Evolutionary conservation across 768 basidiomycete genomes (phyloP).

Genomic region (Asterophora lycoperdoides): DNA sequence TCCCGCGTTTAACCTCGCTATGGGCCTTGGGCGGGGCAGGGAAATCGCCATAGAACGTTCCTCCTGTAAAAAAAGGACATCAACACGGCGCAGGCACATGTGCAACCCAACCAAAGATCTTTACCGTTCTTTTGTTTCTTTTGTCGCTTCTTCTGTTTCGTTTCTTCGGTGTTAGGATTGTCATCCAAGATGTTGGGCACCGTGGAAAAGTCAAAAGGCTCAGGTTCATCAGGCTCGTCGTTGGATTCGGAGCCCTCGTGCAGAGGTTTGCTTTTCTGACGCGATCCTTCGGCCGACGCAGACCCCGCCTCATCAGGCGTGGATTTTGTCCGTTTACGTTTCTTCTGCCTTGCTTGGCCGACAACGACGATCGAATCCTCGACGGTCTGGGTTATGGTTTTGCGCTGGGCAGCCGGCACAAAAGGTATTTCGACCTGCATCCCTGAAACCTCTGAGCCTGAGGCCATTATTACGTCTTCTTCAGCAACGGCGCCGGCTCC

Average conservation of each 20-base stretch:
- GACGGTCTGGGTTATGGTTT: conserved; percentile 22
- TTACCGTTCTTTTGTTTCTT: conserved; percentile 39
- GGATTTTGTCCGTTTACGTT: conserved; percentile 52
- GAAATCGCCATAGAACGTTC: conserved; percentile 51
- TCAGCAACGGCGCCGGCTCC: conserved; percentile 8
- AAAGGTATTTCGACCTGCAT: conserved; percentile 74
- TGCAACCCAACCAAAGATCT: conserved; percentile 6
- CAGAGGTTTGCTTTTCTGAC: conserved; percentile 13
- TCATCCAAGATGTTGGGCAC: conserved; percentile 73
- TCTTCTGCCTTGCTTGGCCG: conserved; percentile 59
- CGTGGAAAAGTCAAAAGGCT: conserved; percentile 63
- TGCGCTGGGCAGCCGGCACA: conserved; percentile 63
- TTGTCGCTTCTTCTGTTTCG: conserved; percentile 47
- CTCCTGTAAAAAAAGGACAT: conserved; percentile 28
- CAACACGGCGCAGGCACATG: conserved; percentile 1
- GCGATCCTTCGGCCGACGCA: conserved; percentile 16
- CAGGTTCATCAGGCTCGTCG: conserved; percentile 25
- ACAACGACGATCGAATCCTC: conserved; percentile 73
- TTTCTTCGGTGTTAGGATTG: conserved; percentile 37
- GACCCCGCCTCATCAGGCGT: conserved; percentile 11
- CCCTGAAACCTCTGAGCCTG: conserved; percentile 27
- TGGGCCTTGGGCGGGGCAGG: conserved; percentile 61
- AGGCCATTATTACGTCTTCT: conserved; percentile 9
- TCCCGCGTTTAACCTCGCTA: conserved; percentile 63
- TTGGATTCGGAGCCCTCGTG: conserved; percentile 20